These are phyloP conservation scores for Ascochyta koolunga DNA, from an alignment of 2,329 filamentous ascomycete species.

Conservation along the genomic window DNA sequence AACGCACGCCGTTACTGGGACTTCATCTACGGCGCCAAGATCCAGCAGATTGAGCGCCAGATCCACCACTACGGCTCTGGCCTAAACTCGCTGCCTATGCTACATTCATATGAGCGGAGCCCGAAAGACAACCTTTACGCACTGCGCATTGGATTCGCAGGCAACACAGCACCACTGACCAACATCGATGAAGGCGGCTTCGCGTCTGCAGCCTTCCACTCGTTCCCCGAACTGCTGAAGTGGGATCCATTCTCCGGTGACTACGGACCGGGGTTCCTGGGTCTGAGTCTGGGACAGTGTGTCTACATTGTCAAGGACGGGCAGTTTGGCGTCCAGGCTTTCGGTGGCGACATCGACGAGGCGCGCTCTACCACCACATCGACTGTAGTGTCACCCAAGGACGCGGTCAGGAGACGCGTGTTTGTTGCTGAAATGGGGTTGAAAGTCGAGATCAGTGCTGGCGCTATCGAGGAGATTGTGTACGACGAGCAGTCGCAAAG, in stretches of 20 bases:
- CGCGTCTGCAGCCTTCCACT: slow-evolving; percentile 62
- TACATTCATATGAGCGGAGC: slow-evolving; percentile 58
- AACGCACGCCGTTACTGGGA: slow-evolving; percentile 68
- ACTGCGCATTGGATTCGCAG: slow-evolving; percentile 62
- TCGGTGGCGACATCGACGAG: slow-evolving; percentile 54
- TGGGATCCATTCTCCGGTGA: slow-evolving; percentile 66
- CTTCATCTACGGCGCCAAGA: slow-evolving; percentile 56
- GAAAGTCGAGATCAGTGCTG: slow-evolving; percentile 31
- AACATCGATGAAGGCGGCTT: slow-evolving; percentile 64
- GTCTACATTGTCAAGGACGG: slow-evolving; percentile 57
- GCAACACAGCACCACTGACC: slow-evolving; percentile 59
- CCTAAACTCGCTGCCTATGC: slow-evolving; percentile 62
- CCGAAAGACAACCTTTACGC: slow-evolving; percentile 55
- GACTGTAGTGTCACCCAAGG: slow-evolving; percentile 50
- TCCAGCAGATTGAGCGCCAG: slow-evolving; percentile 54
- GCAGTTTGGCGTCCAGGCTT: slow-evolving; percentile 55
- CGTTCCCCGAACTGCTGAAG: slow-evolving; percentile 60
- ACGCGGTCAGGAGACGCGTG: slow-evolving; percentile 56
- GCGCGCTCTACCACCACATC: slow-evolving; percentile 24
- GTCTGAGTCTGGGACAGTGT: slow-evolving; percentile 57
- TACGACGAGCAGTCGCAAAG: slow-evolving; percentile 14
- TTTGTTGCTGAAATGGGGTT: slow-evolving; percentile 57
- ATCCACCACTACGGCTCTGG: slow-evolving; percentile 67
- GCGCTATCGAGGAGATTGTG: slow-evolving; percentile 23
- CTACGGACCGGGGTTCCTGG: slow-evolving; percentile 63